A percentile compares a stretch with the other conserved stretches of the same genome.
These are phyloP conservation scores for Cryphonectria parasitica DNA, from an alignment of 2,329 filamentous ascomycete species.

Conservation along the genomic window DNA sequence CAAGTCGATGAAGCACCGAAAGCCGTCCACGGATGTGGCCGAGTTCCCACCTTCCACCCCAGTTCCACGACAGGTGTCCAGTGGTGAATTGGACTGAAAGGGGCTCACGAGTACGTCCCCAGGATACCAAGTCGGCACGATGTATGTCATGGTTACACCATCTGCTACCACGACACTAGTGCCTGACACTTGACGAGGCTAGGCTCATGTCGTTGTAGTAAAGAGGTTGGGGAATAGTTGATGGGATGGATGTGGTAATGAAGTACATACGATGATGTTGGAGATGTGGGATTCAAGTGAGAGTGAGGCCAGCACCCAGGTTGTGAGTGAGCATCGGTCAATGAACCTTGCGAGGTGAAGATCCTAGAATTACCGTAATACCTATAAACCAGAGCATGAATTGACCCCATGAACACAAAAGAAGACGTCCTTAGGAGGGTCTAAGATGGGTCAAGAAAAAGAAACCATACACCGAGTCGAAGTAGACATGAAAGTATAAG, in stretches of 20 bases:
- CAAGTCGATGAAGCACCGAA: background rate
- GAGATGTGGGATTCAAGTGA: background rate
- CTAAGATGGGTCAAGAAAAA: background rate
- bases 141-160: background rate
- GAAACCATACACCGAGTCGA: background rate
- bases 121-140: background rate
- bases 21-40: background rate
- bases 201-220: background rate
- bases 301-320: background rate
- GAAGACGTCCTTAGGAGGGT: background rate
- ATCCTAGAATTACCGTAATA: background rate
- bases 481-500: background rate
- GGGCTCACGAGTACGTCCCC: background rate
- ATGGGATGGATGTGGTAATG: background rate
- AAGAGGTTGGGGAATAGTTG: background rate
- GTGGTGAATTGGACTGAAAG: background rate
- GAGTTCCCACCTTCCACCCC: background rate
- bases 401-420: background rate
- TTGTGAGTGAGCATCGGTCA: background rate
- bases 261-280: background rate
- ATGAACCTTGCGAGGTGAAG: background rate
- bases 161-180: background rate
- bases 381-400: slow-evolving; percentile 1
- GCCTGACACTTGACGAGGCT: background rate
- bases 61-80: background rate